phyloP scores from a whole-genome alignment of 1,284 basidiomycete genomes.

The Lentinula novae-zelandiae region DNA sequence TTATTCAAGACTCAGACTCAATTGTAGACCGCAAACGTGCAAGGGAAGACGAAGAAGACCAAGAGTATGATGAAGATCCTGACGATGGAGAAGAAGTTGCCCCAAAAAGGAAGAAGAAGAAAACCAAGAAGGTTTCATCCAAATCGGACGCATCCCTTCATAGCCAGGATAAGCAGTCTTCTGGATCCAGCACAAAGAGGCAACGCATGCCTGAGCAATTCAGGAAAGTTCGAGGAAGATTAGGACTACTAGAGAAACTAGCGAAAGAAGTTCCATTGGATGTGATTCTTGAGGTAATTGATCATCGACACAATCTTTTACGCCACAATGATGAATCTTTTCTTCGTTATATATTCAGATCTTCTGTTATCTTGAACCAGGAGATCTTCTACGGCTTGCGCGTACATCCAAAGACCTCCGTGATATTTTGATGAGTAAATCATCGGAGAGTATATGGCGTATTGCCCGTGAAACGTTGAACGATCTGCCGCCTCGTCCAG shows the following conservation, averaged over 20 bases:
- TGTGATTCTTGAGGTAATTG: constrained; percentile 7
- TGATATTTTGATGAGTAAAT: constrained; percentile 22
- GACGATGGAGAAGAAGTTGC: not conserved
- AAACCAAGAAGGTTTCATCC: not conserved
- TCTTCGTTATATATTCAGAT: constrained; percentile 16
- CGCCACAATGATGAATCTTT: not conserved
- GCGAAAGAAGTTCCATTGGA: constrained; percentile 10
- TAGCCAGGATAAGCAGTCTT: not conserved
- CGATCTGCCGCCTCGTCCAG: constrained; percentile 26
- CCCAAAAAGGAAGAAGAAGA: not conserved
- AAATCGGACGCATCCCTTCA: not conserved
- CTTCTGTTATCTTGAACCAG: constrained; percentile 23
- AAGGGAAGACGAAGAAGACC: not conserved
- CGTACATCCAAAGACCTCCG: constrained; percentile 23
- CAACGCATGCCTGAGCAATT: constrained; percentile 1
- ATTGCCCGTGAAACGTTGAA: constrained; percentile 17
- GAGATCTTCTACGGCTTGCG: constrained; percentile 25
- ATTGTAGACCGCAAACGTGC: not conserved
- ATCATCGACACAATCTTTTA: not conserved
- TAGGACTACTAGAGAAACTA: constrained; percentile 1
- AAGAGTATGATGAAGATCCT: not conserved
- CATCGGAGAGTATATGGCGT: constrained; percentile 24
- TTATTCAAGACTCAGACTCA: not conserved
- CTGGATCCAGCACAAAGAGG: not conserved
- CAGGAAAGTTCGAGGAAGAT: constrained; percentile 6